phyloP scores from a whole-genome alignment of 768 basidiomycete species.

The Calocybe gangraenosa region DNA sequence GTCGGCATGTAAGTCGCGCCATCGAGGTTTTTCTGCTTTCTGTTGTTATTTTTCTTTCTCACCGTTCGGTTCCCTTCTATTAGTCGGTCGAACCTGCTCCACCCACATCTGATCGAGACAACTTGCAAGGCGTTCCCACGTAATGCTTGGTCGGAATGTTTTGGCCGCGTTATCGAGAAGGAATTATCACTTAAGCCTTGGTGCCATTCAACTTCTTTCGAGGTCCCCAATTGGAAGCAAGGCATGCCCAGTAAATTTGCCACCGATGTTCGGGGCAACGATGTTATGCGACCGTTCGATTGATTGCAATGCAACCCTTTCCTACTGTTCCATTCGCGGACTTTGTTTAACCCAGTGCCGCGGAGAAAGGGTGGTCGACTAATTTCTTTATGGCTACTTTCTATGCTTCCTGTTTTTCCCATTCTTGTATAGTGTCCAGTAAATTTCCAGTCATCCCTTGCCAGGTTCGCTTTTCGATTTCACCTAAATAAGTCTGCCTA shows the following conservation, averaged over 20 bases:
- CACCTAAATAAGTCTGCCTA: too few species aligned
- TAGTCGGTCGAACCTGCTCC: slow-evolving; percentile 41
- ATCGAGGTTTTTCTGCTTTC: neutral
- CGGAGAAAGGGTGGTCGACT: neutral
- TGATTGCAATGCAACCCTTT: slow-evolving; percentile 4
- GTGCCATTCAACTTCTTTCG: slow-evolving; percentile 47
- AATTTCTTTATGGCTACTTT: neutral
- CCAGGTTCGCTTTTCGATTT: too few species aligned
- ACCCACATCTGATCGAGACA: slow-evolving; percentile 34
- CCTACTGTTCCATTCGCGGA: too few species aligned
- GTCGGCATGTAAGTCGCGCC: slow-evolving; percentile 34
- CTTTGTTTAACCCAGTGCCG: neutral
- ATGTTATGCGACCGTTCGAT: slow-evolving; percentile 37
- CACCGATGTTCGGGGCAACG: slow-evolving; percentile 40
- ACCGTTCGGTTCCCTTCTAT: neutral
- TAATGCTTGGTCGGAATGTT: slow-evolving; percentile 41
- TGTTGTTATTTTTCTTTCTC: slow-evolving; percentile 1
- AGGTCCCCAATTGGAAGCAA: slow-evolving; percentile 37
- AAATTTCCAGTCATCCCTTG: too few species aligned
- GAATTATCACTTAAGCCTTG: slow-evolving; percentile 44
- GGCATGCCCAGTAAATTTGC: slow-evolving; percentile 45
- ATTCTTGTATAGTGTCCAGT: too few species aligned
- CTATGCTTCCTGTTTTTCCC: neutral
- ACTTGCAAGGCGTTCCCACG: slow-evolving; percentile 39
- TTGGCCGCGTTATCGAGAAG: slow-evolving; percentile 37